Base-by-base conservation (phyloP, 108 stramenopile species). In the Skeletonema tropicum region DNA sequence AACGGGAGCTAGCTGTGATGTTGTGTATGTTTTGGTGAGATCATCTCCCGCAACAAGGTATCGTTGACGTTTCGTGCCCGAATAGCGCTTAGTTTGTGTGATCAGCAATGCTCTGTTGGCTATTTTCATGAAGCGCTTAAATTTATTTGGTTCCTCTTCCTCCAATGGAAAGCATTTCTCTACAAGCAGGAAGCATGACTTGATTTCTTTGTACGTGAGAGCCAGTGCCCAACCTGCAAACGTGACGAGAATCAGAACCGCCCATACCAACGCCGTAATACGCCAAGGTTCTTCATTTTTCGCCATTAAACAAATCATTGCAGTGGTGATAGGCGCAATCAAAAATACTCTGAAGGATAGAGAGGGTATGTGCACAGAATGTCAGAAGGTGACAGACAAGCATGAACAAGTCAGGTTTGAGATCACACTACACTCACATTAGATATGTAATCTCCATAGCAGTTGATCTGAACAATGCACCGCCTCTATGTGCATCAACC, bases 211-310 rank as follows among this genome's bases (percentile, higher is more conserved):
- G 12, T 55, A 79, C 3, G 89, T 68, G 5, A 90, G 82, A 42
- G 71, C 77, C 79, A 75, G 73, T 52, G 39, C 64, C 57, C 76
- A 88, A 71, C 75, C 42, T 13, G 57, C 67, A 57, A 80, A 75
- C 3, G 73, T 64, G 23, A 75, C 4, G 3, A 46, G 31, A 36
- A 82, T 71, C n/a, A 68, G 9, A 6, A 65, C 41, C 14, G 60
- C 70, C 83, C 87, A 90, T 25, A 70, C 57, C 25, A 79, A 29
- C 1, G 77, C 45, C 31, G 84, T 83, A 21, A 83, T 80, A 11
- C 67, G 67, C 88, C 90, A 93, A 76, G 88, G 85, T 12, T 84
- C 64, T 15, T 85, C 85, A 25, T 14, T 57, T 25, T 29, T 57
- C 8, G 70, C 57, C 57, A 90, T 68, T 5, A 93, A 73, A 6